These are phyloP conservation scores for Plantago rigida DNA, from an alignment of 305 asterid genomes.

Conservation along the genomic window DNA sequence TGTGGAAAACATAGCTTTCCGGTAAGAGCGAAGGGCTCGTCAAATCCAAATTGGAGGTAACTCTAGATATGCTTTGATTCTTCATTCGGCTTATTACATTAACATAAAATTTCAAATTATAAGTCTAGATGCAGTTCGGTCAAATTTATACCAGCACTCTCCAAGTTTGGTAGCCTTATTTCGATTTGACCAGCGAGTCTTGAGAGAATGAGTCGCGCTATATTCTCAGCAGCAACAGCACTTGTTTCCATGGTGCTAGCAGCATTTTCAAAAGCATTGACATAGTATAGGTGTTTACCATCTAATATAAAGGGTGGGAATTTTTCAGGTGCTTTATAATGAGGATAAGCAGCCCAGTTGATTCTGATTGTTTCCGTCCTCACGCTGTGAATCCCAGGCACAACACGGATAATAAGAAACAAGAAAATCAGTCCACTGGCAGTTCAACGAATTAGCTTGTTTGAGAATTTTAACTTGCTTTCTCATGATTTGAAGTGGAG, in stretches of 20 bases:
- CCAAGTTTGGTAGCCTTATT: slow-evolving; percentile 33
- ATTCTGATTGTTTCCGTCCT: slow-evolving; percentile 63
- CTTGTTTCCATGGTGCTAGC: slow-evolving; percentile 95
- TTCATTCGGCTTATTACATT: background rate
- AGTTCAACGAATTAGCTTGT: background rate
- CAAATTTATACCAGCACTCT: slow-evolving; percentile 32
- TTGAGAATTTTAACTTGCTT: background rate
- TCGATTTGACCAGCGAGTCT: slow-evolving; percentile 35
- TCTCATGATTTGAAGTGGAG: background rate
- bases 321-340: slow-evolving; percentile 71
- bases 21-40: background rate
- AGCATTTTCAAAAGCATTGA: slow-evolving; percentile 91
- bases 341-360: slow-evolving; percentile 92
- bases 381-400: slow-evolving; percentile 33
- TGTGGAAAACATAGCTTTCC: too few species aligned
- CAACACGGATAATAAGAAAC: slow-evolving; percentile 2
- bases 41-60: background rate
- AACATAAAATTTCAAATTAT: slow-evolving; percentile 24
- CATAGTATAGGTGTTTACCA: slow-evolving; percentile 59
- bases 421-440: background rate
- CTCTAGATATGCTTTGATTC: background rate
- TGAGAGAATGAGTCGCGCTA: slow-evolving; percentile 76
- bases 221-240: slow-evolving; percentile 94
- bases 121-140: slow-evolving; percentile 43
- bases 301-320: slow-evolving; percentile 74